Percentiles rank a stretch among this genome's conserved stretches.
Evolutionary conservation across 257 asterid species (phyloP).

Genomic region (Solanum gandarillasii): DNA sequence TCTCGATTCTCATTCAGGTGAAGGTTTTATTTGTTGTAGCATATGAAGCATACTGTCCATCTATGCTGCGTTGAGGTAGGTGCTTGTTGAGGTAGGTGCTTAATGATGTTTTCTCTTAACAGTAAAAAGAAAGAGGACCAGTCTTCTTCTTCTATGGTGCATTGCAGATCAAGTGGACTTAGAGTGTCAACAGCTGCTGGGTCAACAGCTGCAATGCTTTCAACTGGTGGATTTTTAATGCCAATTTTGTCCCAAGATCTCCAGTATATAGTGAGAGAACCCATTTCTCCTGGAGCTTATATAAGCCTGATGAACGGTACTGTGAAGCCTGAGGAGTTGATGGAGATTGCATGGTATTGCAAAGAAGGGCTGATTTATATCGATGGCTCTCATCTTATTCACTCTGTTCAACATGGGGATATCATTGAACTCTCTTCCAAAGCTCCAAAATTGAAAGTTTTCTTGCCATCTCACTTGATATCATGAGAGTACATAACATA

Average conservation of each 20-base stretch:
- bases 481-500: constrained; percentile 1
- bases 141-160: constrained; percentile 32
- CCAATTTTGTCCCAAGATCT: constrained; percentile 75
- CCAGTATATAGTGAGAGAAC: constrained; percentile 87
- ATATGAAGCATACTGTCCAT: not conserved
- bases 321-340: constrained; percentile 33
- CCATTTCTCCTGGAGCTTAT: constrained; percentile 45
- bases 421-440: constrained; percentile 51
- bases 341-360: constrained; percentile 72
- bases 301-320: constrained; percentile 33
- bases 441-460: constrained; percentile 63
- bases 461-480: constrained; percentile 37
- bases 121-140: constrained; percentile 34
- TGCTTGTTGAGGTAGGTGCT: not conserved
- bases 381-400: constrained; percentile 75
- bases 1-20: constrained; percentile 70
- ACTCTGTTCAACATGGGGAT: constrained; percentile 60
- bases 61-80: not conserved
- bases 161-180: constrained; percentile 85
- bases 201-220: constrained; percentile 92
- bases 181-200: constrained; percentile 92
- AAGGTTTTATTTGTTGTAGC: not conserved
- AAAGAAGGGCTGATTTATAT: constrained; percentile 51
- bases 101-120: constrained; percentile 1
- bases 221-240: constrained; percentile 72